Percentiles rank a stretch among this genome's conserved stretches.
Evolutionary conservation across 2,329 filamentous ascomycete genomes (phyloP).

Genomic region (Cercospora sp.): DNA sequence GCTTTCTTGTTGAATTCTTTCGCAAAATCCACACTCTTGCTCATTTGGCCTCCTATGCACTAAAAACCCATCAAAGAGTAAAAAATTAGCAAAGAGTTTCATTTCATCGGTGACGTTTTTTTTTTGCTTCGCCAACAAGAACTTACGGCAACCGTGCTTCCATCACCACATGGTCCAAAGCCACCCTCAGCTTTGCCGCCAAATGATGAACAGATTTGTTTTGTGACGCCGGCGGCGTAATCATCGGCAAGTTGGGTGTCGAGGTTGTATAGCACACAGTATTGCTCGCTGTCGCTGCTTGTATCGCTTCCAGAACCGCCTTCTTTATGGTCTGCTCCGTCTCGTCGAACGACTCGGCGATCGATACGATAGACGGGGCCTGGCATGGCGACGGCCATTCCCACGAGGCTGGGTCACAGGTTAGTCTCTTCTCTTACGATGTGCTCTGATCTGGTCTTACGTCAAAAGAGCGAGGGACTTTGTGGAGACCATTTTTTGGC

Average conservation of each 20-base stretch:
- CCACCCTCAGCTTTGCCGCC: neutral
- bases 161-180: neutral
- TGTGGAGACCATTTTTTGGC: no score
- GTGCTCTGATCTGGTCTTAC: no score
- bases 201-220: neutral
- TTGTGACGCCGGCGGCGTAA: neutral
- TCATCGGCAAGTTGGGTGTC: neutral
- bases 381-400: neutral
- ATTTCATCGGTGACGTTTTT: neutral
- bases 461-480: no score
- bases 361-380: neutral
- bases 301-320: neutral
- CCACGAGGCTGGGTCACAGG: no score
- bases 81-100: neutral
- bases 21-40: neutral
- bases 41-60: neutral
- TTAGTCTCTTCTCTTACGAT: no score
- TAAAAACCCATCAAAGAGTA: neutral
- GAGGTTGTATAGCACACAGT: neutral
- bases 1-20: neutral
- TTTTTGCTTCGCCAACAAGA: neutral
- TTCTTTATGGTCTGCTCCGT: neutral
- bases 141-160: neutral
- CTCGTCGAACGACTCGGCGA: neutral
- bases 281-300: neutral